A percentile compares a stretch with the other conserved stretches of the same genome.
These are phyloP conservation scores for Cercospora beticola DNA, from an alignment of 2,329 filamentous ascomycete genomes.

Conservation along the genomic window DNA sequence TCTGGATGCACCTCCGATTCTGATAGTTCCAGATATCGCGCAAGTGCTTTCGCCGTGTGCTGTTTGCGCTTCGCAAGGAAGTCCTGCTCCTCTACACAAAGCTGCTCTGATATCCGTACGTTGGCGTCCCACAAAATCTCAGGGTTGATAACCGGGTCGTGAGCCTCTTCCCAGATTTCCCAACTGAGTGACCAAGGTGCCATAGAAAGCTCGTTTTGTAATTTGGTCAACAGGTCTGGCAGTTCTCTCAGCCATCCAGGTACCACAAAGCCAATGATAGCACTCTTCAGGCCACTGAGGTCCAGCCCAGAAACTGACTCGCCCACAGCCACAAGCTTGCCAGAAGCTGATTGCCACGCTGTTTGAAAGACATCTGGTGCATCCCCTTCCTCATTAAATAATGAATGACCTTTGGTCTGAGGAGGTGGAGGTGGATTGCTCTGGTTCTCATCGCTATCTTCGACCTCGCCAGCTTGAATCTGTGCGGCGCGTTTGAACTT, in stretches of 20 bases:
- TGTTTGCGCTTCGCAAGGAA: slow-evolving; percentile 69
- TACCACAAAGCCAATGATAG: slow-evolving; percentile 54
- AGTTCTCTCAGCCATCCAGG: slow-evolving; percentile 79
- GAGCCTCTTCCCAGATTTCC: slow-evolving; percentile 90
- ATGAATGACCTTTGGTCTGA: slow-evolving; percentile 28
- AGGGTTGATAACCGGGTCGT: slow-evolving; percentile 77
- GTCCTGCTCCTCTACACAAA: slow-evolving; percentile 79
- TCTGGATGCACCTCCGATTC: slow-evolving; percentile 85
- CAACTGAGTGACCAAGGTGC: slow-evolving; percentile 83
- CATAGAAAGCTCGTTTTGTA: slow-evolving; percentile 85
- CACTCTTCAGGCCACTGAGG: slow-evolving; percentile 29
- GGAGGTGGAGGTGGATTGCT: slow-evolving; percentile 26
- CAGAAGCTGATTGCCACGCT: slow-evolving; percentile 33
- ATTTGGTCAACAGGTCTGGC: slow-evolving; percentile 74
- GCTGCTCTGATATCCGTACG: slow-evolving; percentile 76
- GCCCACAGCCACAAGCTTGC: slow-evolving; percentile 28
- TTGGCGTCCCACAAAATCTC: slow-evolving; percentile 80
- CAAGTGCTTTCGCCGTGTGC: slow-evolving; percentile 70
- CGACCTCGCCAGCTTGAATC: background rate
- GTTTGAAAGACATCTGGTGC: slow-evolving; percentile 15
- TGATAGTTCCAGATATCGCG: slow-evolving; percentile 74
- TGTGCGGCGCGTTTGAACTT: background rate
- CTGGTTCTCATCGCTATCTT: background rate
- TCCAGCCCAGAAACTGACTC: slow-evolving; percentile 35
- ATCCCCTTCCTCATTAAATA: slow-evolving; percentile 20